Evolutionary conservation across 1,284 basidiomycete species (phyloP).

Genomic region (Taiwanofungus camphoratus): DNA sequence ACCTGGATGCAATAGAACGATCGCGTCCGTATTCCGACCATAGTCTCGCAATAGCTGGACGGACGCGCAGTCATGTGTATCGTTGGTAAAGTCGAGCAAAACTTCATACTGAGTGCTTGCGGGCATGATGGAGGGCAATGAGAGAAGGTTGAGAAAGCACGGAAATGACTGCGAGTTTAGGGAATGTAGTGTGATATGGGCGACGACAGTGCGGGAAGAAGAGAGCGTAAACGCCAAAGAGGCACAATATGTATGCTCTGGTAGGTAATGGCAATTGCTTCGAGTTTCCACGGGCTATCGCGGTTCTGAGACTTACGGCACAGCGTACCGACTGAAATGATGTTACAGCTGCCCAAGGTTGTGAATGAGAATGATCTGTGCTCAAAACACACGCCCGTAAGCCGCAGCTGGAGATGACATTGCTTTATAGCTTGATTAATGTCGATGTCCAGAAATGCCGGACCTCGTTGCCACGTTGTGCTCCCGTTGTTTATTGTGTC

Average conservation of each 20-base stretch:
- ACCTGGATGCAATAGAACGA: conserved; percentile 54
- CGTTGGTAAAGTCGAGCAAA: conserved; percentile 63
- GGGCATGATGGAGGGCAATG: conserved; percentile 34
- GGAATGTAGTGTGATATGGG: conserved; percentile 16
- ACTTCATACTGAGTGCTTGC: conserved; percentile 54
- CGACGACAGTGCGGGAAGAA: conserved; percentile 27
- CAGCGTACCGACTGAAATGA: conserved; percentile 16
- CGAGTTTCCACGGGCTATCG: conserved; percentile 27
- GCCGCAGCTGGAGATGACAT: conserved; percentile 4
- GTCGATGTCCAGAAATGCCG: conserved; percentile 13
- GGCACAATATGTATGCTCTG: conserved; percentile 23
- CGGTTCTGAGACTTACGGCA: conserved; percentile 23
- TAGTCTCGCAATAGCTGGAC: conserved; percentile 63
- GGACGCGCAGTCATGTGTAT: conserved; percentile 57
- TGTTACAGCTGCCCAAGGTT: conserved; percentile 13
- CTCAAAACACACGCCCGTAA: conserved; percentile 3
- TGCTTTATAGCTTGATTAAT: conserved; percentile 12
- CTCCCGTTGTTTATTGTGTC: conserved; percentile 18
- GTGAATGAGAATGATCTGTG: conserved; percentile 1
- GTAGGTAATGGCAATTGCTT: conserved; percentile 22
- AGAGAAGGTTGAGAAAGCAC: conserved; percentile 14
- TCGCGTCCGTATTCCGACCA: conserved; percentile 46
- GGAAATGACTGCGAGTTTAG: conserved; percentile 19
- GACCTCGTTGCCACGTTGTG: conserved; percentile 23
- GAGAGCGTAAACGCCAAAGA: conserved; percentile 26